A percentile compares a stretch with the other conserved stretches of the same genome.
phyloP scores from a whole-genome alignment of 2,329 filamentous ascomycete species.

The Trichoderma gracile region DNA sequence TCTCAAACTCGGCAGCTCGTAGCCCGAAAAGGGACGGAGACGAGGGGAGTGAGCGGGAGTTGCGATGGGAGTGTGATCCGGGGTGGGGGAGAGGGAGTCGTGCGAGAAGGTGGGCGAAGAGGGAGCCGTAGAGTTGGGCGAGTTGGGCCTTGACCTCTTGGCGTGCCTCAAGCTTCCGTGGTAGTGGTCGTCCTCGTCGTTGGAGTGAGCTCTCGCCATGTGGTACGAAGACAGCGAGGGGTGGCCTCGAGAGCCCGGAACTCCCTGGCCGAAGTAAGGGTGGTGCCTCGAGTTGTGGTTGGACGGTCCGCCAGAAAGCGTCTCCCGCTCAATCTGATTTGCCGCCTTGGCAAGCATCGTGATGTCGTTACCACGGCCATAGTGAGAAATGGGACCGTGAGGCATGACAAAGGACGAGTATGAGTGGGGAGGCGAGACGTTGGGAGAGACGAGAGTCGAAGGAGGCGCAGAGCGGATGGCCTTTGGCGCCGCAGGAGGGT shows the following conservation, averaged over 20 bases:
- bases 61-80: conserved; percentile 96
- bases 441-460: conserved; percentile 86
- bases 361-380: conserved; percentile 55
- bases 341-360: conserved; percentile 62
- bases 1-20: conserved; percentile 83
- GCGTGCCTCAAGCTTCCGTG: conserved; percentile 65
- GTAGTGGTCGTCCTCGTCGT: conserved; percentile 78
- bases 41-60: conserved; percentile 95
- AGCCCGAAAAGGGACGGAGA: conserved; percentile 74
- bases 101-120: conserved; percentile 96
- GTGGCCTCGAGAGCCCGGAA: conserved; percentile 58
- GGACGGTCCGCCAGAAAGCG: conserved; percentile 41
- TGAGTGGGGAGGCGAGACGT: conserved; percentile 91
- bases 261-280: conserved; percentile 54
- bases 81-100: conserved; percentile 91
- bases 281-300: conserved; percentile 52
- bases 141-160: conserved; percentile 90
- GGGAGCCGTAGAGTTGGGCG: conserved; percentile 91
- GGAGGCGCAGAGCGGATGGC: conserved; percentile 86
- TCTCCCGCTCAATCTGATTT: conserved; percentile 63
- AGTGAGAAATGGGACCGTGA: conserved; percentile 50
- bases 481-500: conserved; percentile 70
- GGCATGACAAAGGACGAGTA: conserved; percentile 69
- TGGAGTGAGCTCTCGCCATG: conserved; percentile 87
- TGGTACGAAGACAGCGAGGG: conserved; percentile 83